Evolutionary conservation across 2,329 filamentous ascomycete species (phyloP).

Genomic region (Phoma sp.): DNA sequence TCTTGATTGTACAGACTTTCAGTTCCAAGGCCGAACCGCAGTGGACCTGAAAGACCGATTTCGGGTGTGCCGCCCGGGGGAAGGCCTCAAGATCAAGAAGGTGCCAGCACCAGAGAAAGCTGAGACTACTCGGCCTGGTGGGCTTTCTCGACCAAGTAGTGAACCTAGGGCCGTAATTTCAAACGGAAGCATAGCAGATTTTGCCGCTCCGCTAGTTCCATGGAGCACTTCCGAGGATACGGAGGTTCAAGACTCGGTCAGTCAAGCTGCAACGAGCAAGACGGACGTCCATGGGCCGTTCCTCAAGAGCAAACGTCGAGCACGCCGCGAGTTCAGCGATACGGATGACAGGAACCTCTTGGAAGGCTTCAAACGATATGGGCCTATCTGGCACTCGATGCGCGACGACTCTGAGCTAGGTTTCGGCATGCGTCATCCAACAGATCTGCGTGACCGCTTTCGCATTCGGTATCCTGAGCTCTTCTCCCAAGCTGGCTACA

Average conservation of each 20-base stretch:
- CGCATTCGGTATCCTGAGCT: slow-evolving; percentile 64
- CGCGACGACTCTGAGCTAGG: slow-evolving; percentile 60
- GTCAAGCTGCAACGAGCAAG: slow-evolving; percentile 30
- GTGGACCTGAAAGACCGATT: slow-evolving; percentile 69
- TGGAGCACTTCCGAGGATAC: neutral
- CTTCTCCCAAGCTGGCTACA: slow-evolving; percentile 59
- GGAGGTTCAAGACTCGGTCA: neutral
- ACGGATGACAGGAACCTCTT: slow-evolving; percentile 65
- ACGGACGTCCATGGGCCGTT: slow-evolving; percentile 60
- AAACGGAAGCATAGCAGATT: neutral
- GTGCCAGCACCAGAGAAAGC: slow-evolving; percentile 47
- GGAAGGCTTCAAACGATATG: slow-evolving; percentile 64
- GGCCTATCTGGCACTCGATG: slow-evolving; percentile 66
- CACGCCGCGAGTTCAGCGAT: slow-evolving; percentile 62
- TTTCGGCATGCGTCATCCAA: slow-evolving; percentile 58
- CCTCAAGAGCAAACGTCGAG: slow-evolving; percentile 57
- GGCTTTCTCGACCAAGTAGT: neutral
- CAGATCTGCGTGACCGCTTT: slow-evolving; percentile 68
- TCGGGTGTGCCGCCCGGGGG: slow-evolving; percentile 59
- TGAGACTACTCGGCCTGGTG: neutral
- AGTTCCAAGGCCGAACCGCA: slow-evolving; percentile 64
- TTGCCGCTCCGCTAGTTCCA: neutral
- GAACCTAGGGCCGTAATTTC: neutral
- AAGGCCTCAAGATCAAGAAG: slow-evolving; percentile 32
- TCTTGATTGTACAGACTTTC: slow-evolving; percentile 61